These are phyloP conservation scores for Daldinia sp. DNA, from an alignment of 2,329 filamentous ascomycete genomes.

Conservation along the genomic window DNA sequence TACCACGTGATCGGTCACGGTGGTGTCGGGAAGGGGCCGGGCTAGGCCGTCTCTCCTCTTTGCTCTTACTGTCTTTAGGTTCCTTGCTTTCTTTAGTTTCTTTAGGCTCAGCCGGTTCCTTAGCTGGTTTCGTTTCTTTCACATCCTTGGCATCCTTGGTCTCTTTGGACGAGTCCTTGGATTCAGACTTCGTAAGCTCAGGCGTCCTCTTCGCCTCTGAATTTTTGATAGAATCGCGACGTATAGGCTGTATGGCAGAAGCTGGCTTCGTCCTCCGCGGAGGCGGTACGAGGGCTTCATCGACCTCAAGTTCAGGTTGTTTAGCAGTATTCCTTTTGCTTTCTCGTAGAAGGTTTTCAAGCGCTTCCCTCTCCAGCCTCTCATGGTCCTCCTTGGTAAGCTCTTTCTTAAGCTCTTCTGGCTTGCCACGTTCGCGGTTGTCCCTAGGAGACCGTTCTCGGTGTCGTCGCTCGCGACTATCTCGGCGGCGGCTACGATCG, in stretches of 20 bases:
- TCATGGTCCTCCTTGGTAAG: constrained; percentile 70
- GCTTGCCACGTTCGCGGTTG: constrained; percentile 53
- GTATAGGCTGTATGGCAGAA: constrained; percentile 70
- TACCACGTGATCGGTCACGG: constrained; percentile 45
- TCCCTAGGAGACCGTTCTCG: constrained; percentile 53
- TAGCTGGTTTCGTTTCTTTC: constrained; percentile 35
- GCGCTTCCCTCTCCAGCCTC: constrained; percentile 67
- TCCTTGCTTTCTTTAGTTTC: constrained; percentile 43
- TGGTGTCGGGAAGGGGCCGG: constrained; percentile 46
- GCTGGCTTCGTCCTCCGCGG: constrained; percentile 64
- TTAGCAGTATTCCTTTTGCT: constrained; percentile 64
- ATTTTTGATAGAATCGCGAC: constrained; percentile 60
- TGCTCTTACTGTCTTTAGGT: constrained; percentile 36
- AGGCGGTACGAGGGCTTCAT: constrained; percentile 67
- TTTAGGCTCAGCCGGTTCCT: constrained; percentile 46
- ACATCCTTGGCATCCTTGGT: constrained; percentile 39
- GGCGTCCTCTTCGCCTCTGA: constrained; percentile 56
- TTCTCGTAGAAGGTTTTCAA: constrained; percentile 70
- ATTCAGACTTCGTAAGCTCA: constrained; percentile 51
- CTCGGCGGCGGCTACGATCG: constrained; percentile 49
- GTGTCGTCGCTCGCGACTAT: constrained; percentile 51
- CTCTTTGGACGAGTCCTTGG: constrained; percentile 50
- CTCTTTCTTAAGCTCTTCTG: constrained; percentile 64
- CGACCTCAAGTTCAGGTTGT: constrained; percentile 68
- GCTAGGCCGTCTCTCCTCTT: constrained; percentile 48